Percentiles rank a stretch among this genome's conserved stretches.
These are phyloP conservation scores for Talaromyces borbonicus DNA, from an alignment of 495 filamentous ascomycete genomes.

Conservation along the genomic window DNA sequence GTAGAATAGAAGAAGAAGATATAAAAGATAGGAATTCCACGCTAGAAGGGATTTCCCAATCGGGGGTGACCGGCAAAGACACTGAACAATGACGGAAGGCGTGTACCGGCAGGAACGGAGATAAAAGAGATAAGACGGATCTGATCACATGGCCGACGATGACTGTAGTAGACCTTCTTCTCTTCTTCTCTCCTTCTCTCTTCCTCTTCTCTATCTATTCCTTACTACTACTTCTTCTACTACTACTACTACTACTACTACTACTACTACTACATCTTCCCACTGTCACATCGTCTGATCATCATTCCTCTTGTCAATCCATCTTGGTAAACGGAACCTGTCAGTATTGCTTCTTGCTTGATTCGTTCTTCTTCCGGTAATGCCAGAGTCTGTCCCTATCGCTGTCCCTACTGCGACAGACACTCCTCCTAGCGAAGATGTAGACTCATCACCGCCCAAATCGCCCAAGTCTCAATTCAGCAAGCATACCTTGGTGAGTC, in stretches of 20 bases:
- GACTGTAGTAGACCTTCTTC: neutral
- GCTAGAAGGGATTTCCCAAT: no score
- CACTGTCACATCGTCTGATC: no score
- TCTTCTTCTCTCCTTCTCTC: constrained; percentile 2
- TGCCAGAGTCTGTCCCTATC: constrained; percentile 1
- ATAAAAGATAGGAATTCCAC: neutral
- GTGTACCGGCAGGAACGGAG: constrained; percentile 13
- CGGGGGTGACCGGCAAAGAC: neutral
- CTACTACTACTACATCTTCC: no score
- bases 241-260: no score
- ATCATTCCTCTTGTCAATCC: no score
- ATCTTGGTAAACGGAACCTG: no score
- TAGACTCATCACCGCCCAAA: constrained; percentile 13
- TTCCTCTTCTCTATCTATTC: neutral
- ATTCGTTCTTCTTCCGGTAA: neutral
- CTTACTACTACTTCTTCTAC: no score
- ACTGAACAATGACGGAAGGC: constrained; percentile 12
- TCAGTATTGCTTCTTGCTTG: no score
- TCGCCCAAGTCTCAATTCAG: constrained; percentile 23
- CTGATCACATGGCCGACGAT: constrained; percentile 3
- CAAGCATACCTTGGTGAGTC: constrained; percentile 35
- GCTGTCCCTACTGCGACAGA: neutral
- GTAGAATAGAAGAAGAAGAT: neutral
- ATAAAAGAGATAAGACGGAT: constrained; percentile 9
- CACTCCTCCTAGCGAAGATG: constrained; percentile 2